These are phyloP conservation scores for Tylopilus plumbeoviolaceoides DNA, from an alignment of 768 basidiomycete genomes.

Conservation along the genomic window DNA sequence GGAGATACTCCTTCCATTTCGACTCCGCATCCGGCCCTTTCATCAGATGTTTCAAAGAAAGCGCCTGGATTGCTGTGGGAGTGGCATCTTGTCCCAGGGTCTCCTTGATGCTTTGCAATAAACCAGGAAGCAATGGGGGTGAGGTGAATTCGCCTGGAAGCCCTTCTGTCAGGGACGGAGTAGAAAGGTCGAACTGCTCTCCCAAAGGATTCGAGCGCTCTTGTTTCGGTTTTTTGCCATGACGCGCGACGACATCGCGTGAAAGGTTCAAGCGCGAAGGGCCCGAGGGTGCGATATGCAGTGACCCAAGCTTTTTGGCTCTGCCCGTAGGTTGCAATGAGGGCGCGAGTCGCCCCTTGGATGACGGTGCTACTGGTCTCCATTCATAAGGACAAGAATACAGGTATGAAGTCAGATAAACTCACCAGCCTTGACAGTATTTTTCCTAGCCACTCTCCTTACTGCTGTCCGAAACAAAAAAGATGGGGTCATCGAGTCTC, in stretches of 20 bases:
- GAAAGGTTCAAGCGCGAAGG: slow-evolving; percentile 12
- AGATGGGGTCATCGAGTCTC: slow-evolving; percentile 3
- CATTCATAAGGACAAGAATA: background rate
- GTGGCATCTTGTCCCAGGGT: slow-evolving; percentile 50
- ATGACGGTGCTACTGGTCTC: slow-evolving; percentile 15
- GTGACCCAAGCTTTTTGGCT: slow-evolving; percentile 23
- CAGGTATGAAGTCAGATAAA: background rate
- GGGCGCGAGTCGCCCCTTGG: slow-evolving; percentile 26
- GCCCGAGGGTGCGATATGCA: slow-evolving; percentile 27
- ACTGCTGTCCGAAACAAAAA: slow-evolving; percentile 3
- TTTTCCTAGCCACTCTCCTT: slow-evolving; percentile 13
- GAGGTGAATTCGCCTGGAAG: slow-evolving; percentile 51
- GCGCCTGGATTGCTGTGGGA: slow-evolving; percentile 78
- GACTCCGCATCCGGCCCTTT: slow-evolving; percentile 16
- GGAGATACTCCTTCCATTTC: slow-evolving; percentile 46
- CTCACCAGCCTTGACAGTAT: slow-evolving; percentile 13
- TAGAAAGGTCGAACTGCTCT: slow-evolving; percentile 36
- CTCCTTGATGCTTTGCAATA: slow-evolving; percentile 54
- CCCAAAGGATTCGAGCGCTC: slow-evolving; percentile 25
- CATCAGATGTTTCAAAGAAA: slow-evolving; percentile 66
- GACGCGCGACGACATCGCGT: slow-evolving; percentile 20
- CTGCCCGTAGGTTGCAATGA: slow-evolving; percentile 26
- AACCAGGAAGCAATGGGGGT: slow-evolving; percentile 64
- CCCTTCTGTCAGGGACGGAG: slow-evolving; percentile 16
- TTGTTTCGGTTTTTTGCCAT: slow-evolving; percentile 8